Base-by-base conservation (phyloP, 805 yeast species). In the Candida wancherniae region DNA sequence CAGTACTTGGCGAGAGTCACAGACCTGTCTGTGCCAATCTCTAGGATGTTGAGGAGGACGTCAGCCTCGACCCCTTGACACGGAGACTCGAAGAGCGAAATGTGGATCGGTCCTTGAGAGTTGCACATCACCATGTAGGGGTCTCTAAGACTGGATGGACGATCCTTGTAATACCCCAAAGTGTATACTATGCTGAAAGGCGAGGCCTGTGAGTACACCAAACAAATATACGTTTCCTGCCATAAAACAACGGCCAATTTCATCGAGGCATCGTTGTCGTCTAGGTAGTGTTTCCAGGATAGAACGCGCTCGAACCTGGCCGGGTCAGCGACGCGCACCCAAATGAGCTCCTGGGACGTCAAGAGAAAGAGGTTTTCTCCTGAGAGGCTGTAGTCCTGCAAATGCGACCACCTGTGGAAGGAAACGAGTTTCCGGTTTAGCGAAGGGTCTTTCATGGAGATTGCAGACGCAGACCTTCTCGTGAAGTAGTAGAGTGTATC, bases 231-330 rank as follows among this genome's bases (percentile, higher is more conserved):
- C 12, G 29, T 22, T 4, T 22, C 25, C 35, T 37, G 36, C 27
- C 51, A 23, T 7, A 46, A 32, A 19, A 36, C 30, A 10, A 34
- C 37, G 9, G 56, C 49, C 2, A 67, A 48, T 30, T 51, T 57
- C 33, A 78, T 43, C 0, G 84, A 67, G 1, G 71, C 68, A 43
- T 84, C 94, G 1, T 51, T 40, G 6, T 70, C 63, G 24, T 69
- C 67, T 14, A 82, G 53, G 37, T 58, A 72, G 53, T 86, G 95
- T 38, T 78, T 80, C 88, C 94, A 83, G 0, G 88, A 71, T 1
- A 85, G 46, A 2, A 73, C 37, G 35, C 82, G 64, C 18, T 56
- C 56, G n/a, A 74, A 48, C 3, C 56, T 53, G 9, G 26, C 22
- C 6, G 40, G 47, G 5, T 24, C 29, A 1, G 36, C 9, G 57